A percentile compares a stretch with the other conserved stretches of the same genome.
Conservation (phyloP, 2,329 filamentous ascomycete genomes). For the Ramichloridium luteum region DNA sequence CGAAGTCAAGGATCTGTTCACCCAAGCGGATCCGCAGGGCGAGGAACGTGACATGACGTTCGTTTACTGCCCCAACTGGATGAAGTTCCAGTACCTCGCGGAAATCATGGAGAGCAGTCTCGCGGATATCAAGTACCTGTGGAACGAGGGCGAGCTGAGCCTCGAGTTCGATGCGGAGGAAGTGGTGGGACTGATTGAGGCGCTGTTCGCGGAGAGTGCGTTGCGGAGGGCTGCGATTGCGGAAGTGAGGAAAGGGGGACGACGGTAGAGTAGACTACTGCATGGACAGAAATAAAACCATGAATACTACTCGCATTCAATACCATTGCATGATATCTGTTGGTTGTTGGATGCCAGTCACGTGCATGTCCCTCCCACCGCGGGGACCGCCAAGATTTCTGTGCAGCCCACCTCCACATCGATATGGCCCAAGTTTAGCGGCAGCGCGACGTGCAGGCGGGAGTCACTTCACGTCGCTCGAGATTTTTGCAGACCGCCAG, state of each 20-base stretch:
- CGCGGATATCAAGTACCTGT: constrained; percentile 53
- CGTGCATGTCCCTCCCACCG: no score
- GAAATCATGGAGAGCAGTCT: constrained; percentile 52
- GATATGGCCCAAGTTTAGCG: constrained; percentile 1
- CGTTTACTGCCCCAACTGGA: constrained; percentile 50
- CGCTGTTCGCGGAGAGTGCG: constrained; percentile 51
- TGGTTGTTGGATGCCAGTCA: no score
- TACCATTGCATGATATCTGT: no score
- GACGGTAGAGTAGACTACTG: no score
- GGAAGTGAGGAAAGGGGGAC: constrained; percentile 36
- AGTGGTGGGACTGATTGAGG: constrained; percentile 50
- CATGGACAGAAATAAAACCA: no score
- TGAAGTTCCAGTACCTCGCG: constrained; percentile 52
- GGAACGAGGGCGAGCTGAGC: constrained; percentile 51
- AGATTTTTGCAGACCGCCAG: not conserved
- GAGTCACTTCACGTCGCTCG: not conserved
- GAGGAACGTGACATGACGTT: constrained; percentile 42
- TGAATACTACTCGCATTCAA: no score
- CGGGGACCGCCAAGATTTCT: constrained; percentile 1
- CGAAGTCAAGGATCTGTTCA: constrained; percentile 45
- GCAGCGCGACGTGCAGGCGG: not conserved
- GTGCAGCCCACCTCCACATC: not conserved
- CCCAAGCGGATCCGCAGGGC: constrained; percentile 29
- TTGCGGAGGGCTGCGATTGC: constrained; percentile 45
- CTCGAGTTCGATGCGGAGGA: constrained; percentile 51